phyloP scores from a whole-genome alignment of 164 flowering plant species.

The Chloranthus sessilifolius region DNA sequence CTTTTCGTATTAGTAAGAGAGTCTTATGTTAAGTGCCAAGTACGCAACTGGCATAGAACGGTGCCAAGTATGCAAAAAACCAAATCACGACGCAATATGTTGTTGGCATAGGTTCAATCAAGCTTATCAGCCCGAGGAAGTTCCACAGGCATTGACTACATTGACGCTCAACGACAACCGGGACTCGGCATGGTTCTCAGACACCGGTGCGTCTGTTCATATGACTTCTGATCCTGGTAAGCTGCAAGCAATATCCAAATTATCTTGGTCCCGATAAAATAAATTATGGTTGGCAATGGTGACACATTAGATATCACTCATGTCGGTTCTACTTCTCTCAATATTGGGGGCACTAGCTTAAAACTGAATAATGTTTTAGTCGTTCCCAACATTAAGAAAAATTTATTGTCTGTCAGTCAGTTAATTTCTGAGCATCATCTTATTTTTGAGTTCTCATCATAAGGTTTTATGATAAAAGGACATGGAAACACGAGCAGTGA shows the following conservation, averaged over 20 bases:
- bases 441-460: not conserved
- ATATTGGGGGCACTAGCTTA: not conserved
- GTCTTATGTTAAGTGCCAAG: no score
- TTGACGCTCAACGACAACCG: not conserved
- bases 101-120: not conserved
- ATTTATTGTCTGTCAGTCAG: not conserved
- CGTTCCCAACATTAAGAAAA: not conserved
- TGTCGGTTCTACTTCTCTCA: not conserved
- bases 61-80: no score
- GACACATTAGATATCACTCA: not conserved
- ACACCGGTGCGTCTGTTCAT: not conserved
- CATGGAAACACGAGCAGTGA: not conserved
- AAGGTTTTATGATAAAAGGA: not conserved
- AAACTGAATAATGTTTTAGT: slow-evolving; percentile 2
- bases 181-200: not conserved
- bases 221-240: not conserved
- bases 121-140: not conserved
- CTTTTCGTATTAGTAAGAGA: no score
- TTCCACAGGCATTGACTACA: not conserved
- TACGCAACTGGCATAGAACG: no score
- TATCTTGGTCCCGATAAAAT: not conserved
- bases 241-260: not conserved
- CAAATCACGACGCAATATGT: no score
- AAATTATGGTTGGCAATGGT: not conserved
- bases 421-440: not conserved